A percentile compares a stretch with the other conserved stretches of the same genome.
Conservation (phyloP, 768 basidiomycete species). For the Kwoniella botswanensis region DNA sequence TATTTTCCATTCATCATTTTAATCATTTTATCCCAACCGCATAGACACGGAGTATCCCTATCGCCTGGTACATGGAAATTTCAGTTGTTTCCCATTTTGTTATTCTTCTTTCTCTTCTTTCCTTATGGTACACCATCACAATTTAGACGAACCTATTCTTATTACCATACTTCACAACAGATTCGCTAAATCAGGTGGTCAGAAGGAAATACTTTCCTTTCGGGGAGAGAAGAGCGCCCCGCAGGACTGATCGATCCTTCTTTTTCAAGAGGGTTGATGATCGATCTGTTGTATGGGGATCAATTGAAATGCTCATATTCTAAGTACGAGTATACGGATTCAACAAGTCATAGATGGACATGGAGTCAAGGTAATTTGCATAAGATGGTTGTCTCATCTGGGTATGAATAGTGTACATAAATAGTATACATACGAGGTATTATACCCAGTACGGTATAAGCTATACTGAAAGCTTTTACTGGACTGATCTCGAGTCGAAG, state of each 20-base stretch:
- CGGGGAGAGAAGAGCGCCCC: conserved; percentile 29
- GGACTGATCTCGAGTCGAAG: background rate
- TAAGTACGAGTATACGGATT: no score
- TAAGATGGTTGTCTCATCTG: background rate
- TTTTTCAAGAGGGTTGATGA: conserved; percentile 5
- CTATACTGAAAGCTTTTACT: no score
- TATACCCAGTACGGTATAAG: no score
- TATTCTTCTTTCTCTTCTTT: conserved; percentile 15
- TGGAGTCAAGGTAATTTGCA: no score
- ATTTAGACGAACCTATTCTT: conserved; percentile 20
- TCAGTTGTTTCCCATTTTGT: conserved; percentile 2
- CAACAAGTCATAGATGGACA: no score
- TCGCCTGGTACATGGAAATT: background rate
- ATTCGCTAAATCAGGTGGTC: conserved; percentile 30
- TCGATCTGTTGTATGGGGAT: conserved; percentile 41
- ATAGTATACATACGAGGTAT: background rate
- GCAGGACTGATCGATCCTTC: conserved; percentile 35
- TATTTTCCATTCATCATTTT: conserved; percentile 10
- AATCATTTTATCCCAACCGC: conserved; percentile 28
- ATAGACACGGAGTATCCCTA: background rate
- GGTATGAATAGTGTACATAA: background rate
- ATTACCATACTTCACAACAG: background rate
- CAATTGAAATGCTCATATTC: conserved; percentile 31
- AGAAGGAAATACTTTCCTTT: conserved; percentile 15
- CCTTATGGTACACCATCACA: conserved; percentile 30